Percentiles rank a stretch among this genome's conserved stretches.
phyloP scores from a whole-genome alignment of 805 yeast genomes.

The Wickerhamiella alocasiicola region DNA sequence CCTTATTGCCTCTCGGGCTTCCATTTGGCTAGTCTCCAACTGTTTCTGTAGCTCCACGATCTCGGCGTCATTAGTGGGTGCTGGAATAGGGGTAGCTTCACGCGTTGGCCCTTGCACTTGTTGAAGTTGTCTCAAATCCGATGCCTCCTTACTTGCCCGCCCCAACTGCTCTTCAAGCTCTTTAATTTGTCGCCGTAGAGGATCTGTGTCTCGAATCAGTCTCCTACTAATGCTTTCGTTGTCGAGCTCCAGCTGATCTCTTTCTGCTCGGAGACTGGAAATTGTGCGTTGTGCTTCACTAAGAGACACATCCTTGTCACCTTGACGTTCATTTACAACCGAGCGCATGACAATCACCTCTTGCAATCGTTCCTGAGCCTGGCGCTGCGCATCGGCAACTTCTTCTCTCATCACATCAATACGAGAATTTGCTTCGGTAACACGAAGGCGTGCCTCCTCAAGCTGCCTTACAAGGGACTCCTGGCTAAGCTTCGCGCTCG shows the following conservation, averaged over 20 bases:
- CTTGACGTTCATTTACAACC: conserved; percentile 56
- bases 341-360: conserved; percentile 66
- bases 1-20: conserved; percentile 18
- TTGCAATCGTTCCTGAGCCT: conserved; percentile 67
- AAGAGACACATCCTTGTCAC: conserved; percentile 38
- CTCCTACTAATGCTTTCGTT: conserved; percentile 37
- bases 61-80: not conserved
- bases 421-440: conserved; percentile 49
- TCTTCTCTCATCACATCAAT: conserved; percentile 70
- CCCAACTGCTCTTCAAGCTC: conserved; percentile 18
- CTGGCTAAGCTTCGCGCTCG: conserved; percentile 12
- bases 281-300: conserved; percentile 46
- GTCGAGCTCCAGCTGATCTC: conserved; percentile 45
- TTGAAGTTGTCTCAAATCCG: no score
- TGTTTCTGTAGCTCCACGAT: conserved; percentile 3
- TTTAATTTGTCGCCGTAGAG: conserved; percentile 33
- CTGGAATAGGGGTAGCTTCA: conserved; percentile 8
- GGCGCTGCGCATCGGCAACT: conserved; percentile 55
- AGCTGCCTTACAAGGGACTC: conserved; percentile 23
- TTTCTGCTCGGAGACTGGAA: conserved; percentile 44
- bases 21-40: conserved; percentile 19
- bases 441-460: conserved; percentile 37
- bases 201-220: conserved; percentile 56
- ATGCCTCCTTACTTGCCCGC: no score
- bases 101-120: conserved; percentile 1